phyloP scores from a whole-genome alignment of 2,329 filamentous ascomycete genomes.

The Ophiocordyceps unilateralis region DNA sequence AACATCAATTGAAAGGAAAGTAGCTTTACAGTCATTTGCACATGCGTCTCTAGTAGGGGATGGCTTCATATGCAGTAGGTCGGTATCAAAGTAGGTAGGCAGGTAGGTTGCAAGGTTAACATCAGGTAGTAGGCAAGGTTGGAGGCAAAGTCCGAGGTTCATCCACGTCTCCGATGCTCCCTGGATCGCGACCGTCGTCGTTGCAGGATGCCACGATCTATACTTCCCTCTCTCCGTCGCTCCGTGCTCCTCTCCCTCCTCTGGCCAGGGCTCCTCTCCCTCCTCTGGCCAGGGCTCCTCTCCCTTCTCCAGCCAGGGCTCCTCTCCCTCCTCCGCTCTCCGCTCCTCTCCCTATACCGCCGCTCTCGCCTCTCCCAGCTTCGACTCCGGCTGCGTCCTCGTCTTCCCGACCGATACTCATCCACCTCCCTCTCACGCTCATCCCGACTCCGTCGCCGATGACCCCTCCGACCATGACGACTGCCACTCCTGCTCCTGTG shows the following conservation, averaged over 20 bases:
- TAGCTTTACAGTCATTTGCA: no score
- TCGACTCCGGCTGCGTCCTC: slow-evolving; percentile 6
- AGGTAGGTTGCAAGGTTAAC: no score
- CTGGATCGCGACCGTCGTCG: slow-evolving; percentile 8
- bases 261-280: slow-evolving; percentile 3
- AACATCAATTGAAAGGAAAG: no score
- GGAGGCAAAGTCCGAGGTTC: not conserved
- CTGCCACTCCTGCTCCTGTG: slow-evolving; percentile 16
- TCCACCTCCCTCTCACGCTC: slow-evolving; percentile 8
- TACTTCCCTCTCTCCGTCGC: slow-evolving; percentile 5
- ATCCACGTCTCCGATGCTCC: slow-evolving; percentile 4
- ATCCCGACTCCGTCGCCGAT: slow-evolving; percentile 11
- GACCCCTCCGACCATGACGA: slow-evolving; percentile 11
- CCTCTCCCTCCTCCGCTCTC: slow-evolving; percentile 7
- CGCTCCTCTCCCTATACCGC: slow-evolving; percentile 4
- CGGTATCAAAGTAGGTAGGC: no score
- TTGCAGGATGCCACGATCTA: slow-evolving; percentile 5
- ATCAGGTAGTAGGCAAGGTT: no score
- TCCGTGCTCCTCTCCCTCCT: slow-evolving; percentile 3
- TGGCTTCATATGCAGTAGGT: no score
- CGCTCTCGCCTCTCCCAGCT: not conserved
- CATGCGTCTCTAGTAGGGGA: no score
- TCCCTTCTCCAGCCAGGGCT: slow-evolving; percentile 3
- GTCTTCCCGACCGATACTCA: slow-evolving; percentile 2
- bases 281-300: slow-evolving; percentile 4